Conservation (phyloP, 1,284 basidiomycete genomes). For the Tilletia setariae region DNA sequence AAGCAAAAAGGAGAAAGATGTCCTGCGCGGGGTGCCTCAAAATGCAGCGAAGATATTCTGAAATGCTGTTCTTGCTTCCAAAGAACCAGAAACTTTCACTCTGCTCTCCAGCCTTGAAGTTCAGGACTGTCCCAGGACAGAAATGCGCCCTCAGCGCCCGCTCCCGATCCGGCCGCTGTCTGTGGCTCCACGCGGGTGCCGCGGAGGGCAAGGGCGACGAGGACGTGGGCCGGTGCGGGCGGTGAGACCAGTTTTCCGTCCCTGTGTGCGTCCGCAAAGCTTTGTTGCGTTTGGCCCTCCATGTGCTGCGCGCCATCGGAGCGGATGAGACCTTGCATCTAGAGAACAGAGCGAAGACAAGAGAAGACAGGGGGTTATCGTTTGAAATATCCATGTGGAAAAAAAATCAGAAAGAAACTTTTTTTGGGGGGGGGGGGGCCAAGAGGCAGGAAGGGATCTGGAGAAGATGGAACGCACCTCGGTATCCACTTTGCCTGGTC, state of each 20-base stretch:
- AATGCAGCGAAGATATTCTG: too few relatives aligned
- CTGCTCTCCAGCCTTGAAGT: not conserved
- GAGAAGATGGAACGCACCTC: constrained; percentile 34
- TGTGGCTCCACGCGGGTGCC: constrained; percentile 58
- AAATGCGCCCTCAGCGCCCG: constrained; percentile 63
- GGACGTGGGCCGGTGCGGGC: constrained; percentile 65
- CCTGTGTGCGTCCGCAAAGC: constrained; percentile 64
- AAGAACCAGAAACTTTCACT: too few relatives aligned
- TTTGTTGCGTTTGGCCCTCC: constrained; percentile 60
- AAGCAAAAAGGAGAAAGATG: too few relatives aligned
- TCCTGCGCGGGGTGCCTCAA: too few relatives aligned
- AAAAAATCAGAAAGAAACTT: too few relatives aligned
- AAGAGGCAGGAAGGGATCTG: too few relatives aligned
- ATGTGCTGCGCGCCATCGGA: constrained; percentile 57
- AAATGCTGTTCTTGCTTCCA: too few relatives aligned
- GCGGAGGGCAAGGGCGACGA: constrained; percentile 59
- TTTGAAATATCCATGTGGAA: too few relatives aligned
- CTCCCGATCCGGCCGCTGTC: constrained; percentile 27
- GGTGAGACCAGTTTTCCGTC: constrained; percentile 64
- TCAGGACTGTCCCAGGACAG: constrained; percentile 60
- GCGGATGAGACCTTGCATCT: constrained; percentile 56
- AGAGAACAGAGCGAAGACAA: constrained; percentile 11
- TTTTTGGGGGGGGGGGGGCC: too few relatives aligned
- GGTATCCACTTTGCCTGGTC: constrained; percentile 76
- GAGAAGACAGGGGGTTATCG: too few relatives aligned